These are phyloP conservation scores for Trichoderma koningiopsis DNA, from an alignment of 2,329 filamentous ascomycete genomes.

Conservation along the genomic window DNA sequence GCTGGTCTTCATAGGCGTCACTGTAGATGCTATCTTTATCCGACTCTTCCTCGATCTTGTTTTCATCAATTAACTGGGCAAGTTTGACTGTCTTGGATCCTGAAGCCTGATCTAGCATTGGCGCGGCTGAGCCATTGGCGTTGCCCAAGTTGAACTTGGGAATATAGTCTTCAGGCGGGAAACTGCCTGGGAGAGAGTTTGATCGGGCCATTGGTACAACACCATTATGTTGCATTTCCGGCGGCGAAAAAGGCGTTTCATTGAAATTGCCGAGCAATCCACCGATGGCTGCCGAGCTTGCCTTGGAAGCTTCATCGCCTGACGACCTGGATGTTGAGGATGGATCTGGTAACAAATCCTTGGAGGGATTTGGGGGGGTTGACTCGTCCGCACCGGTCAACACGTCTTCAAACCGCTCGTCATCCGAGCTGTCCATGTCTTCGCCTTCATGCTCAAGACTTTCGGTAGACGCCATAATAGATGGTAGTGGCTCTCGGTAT, in stretches of 20 bases:
- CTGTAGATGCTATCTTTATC: constrained; percentile 67
- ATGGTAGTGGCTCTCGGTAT: constrained; percentile 66
- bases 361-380: not conserved
- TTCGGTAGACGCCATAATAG: constrained; percentile 70
- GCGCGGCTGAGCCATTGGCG: not conserved
- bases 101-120: constrained; percentile 27
- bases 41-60: constrained; percentile 44
- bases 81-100: constrained; percentile 29
- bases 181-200: constrained; percentile 20
- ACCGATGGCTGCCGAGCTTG: not conserved
- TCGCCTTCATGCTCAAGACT: constrained; percentile 66
- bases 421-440: constrained; percentile 42
- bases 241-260: not conserved
- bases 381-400: not conserved
- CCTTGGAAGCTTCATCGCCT: not conserved
- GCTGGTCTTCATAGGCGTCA: constrained; percentile 74
- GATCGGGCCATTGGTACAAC: not conserved
- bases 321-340: not conserved
- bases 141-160: not conserved
- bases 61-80: constrained; percentile 39
- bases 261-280: not conserved
- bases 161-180: constrained; percentile 10
- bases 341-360: not conserved
- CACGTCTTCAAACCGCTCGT: constrained; percentile 31
- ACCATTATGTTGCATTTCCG: not conserved